A percentile compares a stretch with the other conserved stretches of the same genome.
These are phyloP conservation scores for Penicillium sp. DNA, from an alignment of 2,329 filamentous ascomycete genomes.

Conservation along the genomic window DNA sequence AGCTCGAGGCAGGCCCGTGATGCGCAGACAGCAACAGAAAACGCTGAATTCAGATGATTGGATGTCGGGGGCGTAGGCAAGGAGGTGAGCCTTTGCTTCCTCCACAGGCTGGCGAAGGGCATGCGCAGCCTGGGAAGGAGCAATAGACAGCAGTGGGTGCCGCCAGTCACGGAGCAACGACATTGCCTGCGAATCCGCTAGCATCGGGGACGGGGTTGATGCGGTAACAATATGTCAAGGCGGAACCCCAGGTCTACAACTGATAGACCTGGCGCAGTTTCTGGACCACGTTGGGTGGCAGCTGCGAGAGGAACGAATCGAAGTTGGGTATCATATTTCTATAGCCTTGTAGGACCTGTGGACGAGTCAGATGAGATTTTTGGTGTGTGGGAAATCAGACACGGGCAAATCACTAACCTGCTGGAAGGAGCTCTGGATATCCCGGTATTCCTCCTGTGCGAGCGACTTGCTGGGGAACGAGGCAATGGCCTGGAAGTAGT, in stretches of 20 bases:
- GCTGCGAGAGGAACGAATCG: constrained; percentile 45
- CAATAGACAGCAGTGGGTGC: background rate
- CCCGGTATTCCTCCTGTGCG: constrained; percentile 58
- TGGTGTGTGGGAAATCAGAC: background rate
- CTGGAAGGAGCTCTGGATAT: constrained; percentile 70
- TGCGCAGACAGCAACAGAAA: too few species aligned
- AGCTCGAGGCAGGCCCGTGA: too few species aligned
- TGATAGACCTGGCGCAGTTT: constrained; percentile 45
- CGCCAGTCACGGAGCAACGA: constrained; percentile 4
- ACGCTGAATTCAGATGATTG: constrained; percentile 10
- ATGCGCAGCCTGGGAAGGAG: background rate
- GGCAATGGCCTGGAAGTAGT: constrained; percentile 82
- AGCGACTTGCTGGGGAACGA: constrained; percentile 61
- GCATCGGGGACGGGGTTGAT: constrained; percentile 1
- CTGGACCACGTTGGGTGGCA: constrained; percentile 40
- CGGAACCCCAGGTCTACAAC: constrained; percentile 29
- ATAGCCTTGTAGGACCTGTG: constrained; percentile 47
- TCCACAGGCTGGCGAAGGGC: background rate
- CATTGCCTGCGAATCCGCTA: background rate
- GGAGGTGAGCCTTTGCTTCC: too few species aligned
- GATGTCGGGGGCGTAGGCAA: too few species aligned
- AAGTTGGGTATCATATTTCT: constrained; percentile 49
- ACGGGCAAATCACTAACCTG: constrained; percentile 56
- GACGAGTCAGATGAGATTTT: constrained; percentile 1
- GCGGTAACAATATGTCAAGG: background rate